Conservation (phyloP, 805 yeast species). For the Diddensiella caesifluorescens region DNA sequence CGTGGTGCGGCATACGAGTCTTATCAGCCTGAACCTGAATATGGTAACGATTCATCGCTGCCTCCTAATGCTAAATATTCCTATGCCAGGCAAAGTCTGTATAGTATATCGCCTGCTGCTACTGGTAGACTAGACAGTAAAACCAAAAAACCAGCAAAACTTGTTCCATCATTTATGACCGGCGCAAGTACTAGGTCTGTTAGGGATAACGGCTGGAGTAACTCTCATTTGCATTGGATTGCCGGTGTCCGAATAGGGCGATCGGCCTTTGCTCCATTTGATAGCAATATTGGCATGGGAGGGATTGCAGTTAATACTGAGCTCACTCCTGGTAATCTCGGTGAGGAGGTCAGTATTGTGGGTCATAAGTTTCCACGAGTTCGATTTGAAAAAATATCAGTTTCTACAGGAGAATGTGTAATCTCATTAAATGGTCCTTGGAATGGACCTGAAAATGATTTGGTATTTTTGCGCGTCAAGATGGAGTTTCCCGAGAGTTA, state of each 20-base stretch:
- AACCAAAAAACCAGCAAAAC: constrained; percentile 4
- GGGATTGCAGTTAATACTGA: constrained; percentile 19
- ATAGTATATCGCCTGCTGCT: neutral
- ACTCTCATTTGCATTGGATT: constrained; percentile 82
- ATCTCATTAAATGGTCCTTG: constrained; percentile 80
- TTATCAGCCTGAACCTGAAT: constrained; percentile 48
- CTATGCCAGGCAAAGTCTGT: neutral
- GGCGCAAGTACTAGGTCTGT: constrained; percentile 24
- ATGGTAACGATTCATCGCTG: constrained; percentile 4
- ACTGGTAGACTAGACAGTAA: neutral
- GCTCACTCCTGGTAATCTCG: constrained; percentile 54
- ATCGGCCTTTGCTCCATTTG: constrained; percentile 35
- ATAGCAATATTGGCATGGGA: constrained; percentile 13
- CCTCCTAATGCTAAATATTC: constrained; percentile 6
- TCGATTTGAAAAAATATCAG: constrained; percentile 79
- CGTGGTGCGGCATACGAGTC: constrained; percentile 41
- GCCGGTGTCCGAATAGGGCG: constrained; percentile 81
- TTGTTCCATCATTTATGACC: constrained; percentile 18
- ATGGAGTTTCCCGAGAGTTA: constrained; percentile 69
- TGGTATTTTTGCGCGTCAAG: constrained; percentile 63
- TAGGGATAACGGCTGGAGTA: constrained; percentile 23
- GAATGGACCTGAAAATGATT: constrained; percentile 42
- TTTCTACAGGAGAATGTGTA: constrained; percentile 73
- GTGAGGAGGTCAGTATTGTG: constrained; percentile 85
- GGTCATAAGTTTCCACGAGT: constrained; percentile 88